Evolutionary conservation across 768 basidiomycete genomes (phyloP), one percentile per base, ranked within the genome.

Genomic region (Boletus rubroflammeus): DNA sequence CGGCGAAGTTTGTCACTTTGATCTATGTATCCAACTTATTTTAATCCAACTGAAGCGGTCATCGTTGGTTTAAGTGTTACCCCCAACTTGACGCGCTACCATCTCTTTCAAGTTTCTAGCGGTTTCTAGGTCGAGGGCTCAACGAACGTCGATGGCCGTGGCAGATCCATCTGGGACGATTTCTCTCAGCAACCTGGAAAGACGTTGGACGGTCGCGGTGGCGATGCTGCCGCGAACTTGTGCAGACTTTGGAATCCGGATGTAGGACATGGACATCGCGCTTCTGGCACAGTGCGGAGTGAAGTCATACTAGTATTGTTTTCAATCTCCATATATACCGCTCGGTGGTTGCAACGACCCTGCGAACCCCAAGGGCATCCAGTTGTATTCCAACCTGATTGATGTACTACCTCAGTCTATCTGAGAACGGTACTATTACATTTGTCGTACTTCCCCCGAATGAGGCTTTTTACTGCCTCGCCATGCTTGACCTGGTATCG

Each of bases 81-180:
- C 6, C 10, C 6, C 7, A 25, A 47, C 11, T 2, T 10, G n/a
- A 17, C 3, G 4, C 4, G 23, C 17, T 4, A 6, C 15, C 6
- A 32, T 9, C 8, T 17, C 45, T 39, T 25, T 25, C 23, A n/a
- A n/a, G n/a, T n/a, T 52, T 44, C 46, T 67, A 80, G 89, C 86
- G 73, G 79, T 54, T 88, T 88, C 69, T 87, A 90, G 73, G 83
- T 88, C 51, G 88, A 90, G 67, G 88, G 87, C 32, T 84, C 85
- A 1, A 73, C 78, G 21, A 67, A 78, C 49, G 75, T 73, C 17
- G 83, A 81, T 54, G 83, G 83, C 14, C 81, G 85, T 45, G 84
- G 84, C 10, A 81, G 81, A 62, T 84, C 83, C 15, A 81, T 88
- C 60, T 90, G 88, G 88, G 87, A 90, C 63, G 83, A 81, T 66